Evolutionary conservation across 768 basidiomycete genomes (phyloP).

Genomic region (Porphyrellus cyaneotinctus): DNA sequence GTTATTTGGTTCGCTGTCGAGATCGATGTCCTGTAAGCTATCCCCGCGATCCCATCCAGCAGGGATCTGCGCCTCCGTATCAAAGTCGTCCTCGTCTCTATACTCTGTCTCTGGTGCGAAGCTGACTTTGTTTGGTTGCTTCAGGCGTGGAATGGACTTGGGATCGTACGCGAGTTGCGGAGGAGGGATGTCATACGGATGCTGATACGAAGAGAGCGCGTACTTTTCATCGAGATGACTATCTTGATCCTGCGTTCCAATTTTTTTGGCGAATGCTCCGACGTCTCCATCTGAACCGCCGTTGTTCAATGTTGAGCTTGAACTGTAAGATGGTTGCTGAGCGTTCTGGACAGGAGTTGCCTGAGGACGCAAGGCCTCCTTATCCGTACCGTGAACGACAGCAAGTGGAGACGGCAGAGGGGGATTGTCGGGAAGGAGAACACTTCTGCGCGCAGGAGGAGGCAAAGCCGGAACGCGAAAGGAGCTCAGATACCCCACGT

Average conservation of each 20-base stretch:
- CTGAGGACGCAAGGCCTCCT: slow-evolving; percentile 9
- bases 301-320: slow-evolving; percentile 36
- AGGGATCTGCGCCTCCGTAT: slow-evolving; percentile 22
- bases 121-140: slow-evolving; percentile 34
- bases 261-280: slow-evolving; percentile 15
- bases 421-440: neutral
- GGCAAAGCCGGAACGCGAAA: slow-evolving; percentile 11
- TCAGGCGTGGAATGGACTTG: slow-evolving; percentile 9
- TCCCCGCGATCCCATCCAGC: slow-evolving; percentile 3
- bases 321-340: slow-evolving; percentile 35
- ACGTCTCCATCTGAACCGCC: slow-evolving; percentile 17
- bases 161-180: slow-evolving; percentile 42
- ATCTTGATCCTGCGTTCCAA: slow-evolving; percentile 9
- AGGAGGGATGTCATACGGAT: slow-evolving; percentile 58
- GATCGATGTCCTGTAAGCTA: slow-evolving; percentile 19
- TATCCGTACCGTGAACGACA: slow-evolving; percentile 2
- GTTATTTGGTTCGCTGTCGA: slow-evolving; percentile 12
- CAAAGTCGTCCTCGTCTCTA: slow-evolving; percentile 16
- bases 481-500: slow-evolving; percentile 4
- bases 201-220: slow-evolving; percentile 52
- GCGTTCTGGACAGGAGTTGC: slow-evolving; percentile 15
- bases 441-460: neutral
- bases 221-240: slow-evolving; percentile 37
- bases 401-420: neutral
- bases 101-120: slow-evolving; percentile 32